Conservation (phyloP, 2,329 filamentous ascomycete species). For the Triangularia verruculosa region DNA sequence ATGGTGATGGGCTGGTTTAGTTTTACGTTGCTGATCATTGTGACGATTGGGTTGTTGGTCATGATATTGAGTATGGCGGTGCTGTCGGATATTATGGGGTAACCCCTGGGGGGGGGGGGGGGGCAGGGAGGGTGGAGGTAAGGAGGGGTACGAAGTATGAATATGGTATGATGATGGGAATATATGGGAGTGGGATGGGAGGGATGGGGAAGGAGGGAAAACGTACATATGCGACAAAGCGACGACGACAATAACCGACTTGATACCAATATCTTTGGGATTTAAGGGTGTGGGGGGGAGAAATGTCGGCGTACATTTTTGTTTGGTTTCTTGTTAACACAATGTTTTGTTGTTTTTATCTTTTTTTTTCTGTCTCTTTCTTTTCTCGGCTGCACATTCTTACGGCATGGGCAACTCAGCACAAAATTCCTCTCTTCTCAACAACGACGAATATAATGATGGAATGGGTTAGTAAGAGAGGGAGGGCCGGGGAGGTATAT, state of each 20-base stretch:
- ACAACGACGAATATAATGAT: not conserved
- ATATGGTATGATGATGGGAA: not conserved
- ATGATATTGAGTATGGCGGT: constrained; percentile 95
- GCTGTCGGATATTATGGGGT: constrained; percentile 58
- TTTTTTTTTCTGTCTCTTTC: not conserved
- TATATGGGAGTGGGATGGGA: not conserved
- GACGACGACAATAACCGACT: not conserved
- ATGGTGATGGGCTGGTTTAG: constrained; percentile 99
- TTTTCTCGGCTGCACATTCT: not conserved
- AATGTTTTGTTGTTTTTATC: too few relatives aligned
- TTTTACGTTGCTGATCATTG: constrained; percentile 87
- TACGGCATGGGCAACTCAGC: not conserved
- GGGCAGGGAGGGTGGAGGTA: too few relatives aligned
- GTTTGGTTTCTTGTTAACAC: not conserved
- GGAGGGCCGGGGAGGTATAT: not conserved
- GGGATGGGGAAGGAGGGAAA: not conserved
- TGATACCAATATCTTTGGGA: not conserved
- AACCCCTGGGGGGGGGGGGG: not conserved
- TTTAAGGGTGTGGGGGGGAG: not conserved
- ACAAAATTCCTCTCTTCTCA: not conserved
- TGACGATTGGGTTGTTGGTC: constrained; percentile 89
- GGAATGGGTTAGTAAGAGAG: not conserved
- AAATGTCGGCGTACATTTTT: not conserved
- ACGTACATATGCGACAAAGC: not conserved
- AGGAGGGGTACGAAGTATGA: not conserved